Percentiles rank a stretch among this genome's conserved stretches.
phyloP scores from a whole-genome alignment of 2,329 filamentous ascomycete species.

The Stachybotrys chlorohalonatus region DNA sequence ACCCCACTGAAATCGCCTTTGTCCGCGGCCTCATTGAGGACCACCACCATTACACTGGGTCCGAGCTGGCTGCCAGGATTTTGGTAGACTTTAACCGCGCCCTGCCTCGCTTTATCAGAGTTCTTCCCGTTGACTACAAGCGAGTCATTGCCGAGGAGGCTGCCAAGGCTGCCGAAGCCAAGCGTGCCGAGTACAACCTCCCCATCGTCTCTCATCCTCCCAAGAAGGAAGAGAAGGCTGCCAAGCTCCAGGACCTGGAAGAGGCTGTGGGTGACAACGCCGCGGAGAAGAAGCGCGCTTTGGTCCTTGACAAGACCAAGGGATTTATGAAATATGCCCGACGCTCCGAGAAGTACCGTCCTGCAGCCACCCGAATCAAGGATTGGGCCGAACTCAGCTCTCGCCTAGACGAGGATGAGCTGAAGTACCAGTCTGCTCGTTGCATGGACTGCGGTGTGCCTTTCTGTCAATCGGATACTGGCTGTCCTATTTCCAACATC shows the following conservation, averaged over 20 bases:
- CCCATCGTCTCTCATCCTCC: constrained; percentile 60
- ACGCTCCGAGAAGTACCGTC: constrained; percentile 86
- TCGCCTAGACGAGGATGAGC: constrained; percentile 54
- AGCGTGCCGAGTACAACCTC: constrained; percentile 74
- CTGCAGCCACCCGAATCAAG: constrained; percentile 71
- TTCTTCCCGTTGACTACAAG: constrained; percentile 94
- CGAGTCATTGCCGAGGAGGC: constrained; percentile 80
- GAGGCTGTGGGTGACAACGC: constrained; percentile 79
- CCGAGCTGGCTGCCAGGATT: constrained; percentile 85
- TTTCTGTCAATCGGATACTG: too few species aligned
- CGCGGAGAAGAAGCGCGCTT: constrained; percentile 79
- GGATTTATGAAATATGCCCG: constrained; percentile 98
- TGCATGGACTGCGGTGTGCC: too few species aligned
- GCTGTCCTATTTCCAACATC: too few species aligned
- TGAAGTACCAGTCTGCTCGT: too few species aligned
- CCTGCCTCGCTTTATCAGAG: constrained; percentile 83
- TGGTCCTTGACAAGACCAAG: constrained; percentile 94
- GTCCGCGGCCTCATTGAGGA: constrained; percentile 89
- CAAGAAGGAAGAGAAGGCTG: constrained; percentile 58
- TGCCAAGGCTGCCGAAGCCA: constrained; percentile 74
- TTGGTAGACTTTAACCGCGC: constrained; percentile 93
- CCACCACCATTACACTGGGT: constrained; percentile 95
- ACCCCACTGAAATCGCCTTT: constrained; percentile 81
- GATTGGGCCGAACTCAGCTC: constrained; percentile 90
- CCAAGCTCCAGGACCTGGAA: constrained; percentile 75